A percentile compares a stretch with the other conserved stretches of the same genome.
Conservation (phyloP, 1,284 basidiomycete species). For the Malassezia caprae region DNA sequence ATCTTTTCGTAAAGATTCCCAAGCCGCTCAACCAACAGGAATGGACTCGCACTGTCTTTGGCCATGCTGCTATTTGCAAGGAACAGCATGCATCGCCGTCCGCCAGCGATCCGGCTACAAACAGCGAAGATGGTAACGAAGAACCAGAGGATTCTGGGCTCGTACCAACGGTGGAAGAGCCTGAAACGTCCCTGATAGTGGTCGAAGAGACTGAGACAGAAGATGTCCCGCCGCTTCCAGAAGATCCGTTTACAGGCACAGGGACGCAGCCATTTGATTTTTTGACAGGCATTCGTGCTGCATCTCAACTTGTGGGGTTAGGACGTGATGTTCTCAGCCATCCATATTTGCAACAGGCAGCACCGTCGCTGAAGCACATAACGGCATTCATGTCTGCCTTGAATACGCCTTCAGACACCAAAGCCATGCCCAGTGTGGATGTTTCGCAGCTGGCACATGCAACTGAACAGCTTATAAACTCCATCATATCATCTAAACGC, state of each 20-base stretch:
- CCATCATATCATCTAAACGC: background rate
- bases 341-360: slow-evolving; percentile 6
- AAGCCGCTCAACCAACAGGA: background rate
- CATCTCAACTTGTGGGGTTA: background rate
- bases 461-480: background rate
- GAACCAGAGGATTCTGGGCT: background rate
- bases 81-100: background rate
- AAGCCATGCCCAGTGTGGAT: background rate
- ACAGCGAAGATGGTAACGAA: background rate
- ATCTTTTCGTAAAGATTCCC: slow-evolving; percentile 25
- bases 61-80: background rate
- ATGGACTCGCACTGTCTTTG: background rate
- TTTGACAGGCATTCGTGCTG: background rate
- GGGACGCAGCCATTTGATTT: background rate
- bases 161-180: background rate
- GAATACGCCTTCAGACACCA: background rate
- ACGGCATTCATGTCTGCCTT: slow-evolving; percentile 1
- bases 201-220: background rate
- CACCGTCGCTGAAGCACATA: background rate
- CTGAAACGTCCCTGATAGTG: background rate
- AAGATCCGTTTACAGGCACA: background rate
- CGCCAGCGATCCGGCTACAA: background rate
- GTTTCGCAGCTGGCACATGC: background rate
- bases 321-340: slow-evolving; percentile 1
- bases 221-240: background rate